A percentile compares a stretch with the other conserved stretches of the same genome.
phyloP scores from a whole-genome alignment of 345 rosid species.

The Camelina neglecta region DNA sequence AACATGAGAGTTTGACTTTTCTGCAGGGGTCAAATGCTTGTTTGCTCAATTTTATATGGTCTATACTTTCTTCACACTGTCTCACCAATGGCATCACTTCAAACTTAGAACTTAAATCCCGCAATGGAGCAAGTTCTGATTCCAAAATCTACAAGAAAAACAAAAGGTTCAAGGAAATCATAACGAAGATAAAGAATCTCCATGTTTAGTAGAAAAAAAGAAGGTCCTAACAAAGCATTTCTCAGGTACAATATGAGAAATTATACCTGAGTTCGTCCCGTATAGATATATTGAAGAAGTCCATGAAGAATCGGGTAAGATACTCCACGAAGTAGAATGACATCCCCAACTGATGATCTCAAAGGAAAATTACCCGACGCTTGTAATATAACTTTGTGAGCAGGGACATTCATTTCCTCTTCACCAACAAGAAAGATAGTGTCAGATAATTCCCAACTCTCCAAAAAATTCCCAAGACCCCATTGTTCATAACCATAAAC shows the following conservation, averaged over 20 bases:
- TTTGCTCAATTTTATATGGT: slow-evolving; percentile 58
- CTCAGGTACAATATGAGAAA: neutral
- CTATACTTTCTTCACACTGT: slow-evolving; percentile 77
- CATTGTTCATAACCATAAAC: slow-evolving; percentile 58
- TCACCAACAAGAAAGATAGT: slow-evolving; percentile 67
- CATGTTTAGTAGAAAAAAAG: neutral
- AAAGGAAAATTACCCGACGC: slow-evolving; percentile 72
- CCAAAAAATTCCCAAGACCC: slow-evolving; percentile 86
- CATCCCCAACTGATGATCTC: slow-evolving; percentile 54
- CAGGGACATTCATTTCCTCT: slow-evolving; percentile 74
- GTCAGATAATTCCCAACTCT: slow-evolving; percentile 84
- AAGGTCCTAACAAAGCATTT: slow-evolving; percentile 15
- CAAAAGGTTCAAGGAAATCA: slow-evolving; percentile 15
- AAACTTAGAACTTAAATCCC: slow-evolving; percentile 63
- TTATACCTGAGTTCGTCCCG: slow-evolving; percentile 76
- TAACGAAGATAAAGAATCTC: slow-evolving; percentile 8
- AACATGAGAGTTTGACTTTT: slow-evolving; percentile 67
- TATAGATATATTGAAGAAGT: slow-evolving; percentile 80
- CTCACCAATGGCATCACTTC: slow-evolving; percentile 74
- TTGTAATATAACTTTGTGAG: slow-evolving; percentile 86
- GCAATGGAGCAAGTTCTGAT: slow-evolving; percentile 64
- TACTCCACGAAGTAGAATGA: slow-evolving; percentile 56
- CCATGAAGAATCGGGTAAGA: slow-evolving; percentile 69
- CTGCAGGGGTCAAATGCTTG: slow-evolving; percentile 56
- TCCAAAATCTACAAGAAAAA: slow-evolving; percentile 64